Percentiles rank a stretch among this genome's conserved stretches.
Evolutionary conservation across 2,329 filamentous ascomycete species (phyloP).

Genomic region (Aspergillus sp.): DNA sequence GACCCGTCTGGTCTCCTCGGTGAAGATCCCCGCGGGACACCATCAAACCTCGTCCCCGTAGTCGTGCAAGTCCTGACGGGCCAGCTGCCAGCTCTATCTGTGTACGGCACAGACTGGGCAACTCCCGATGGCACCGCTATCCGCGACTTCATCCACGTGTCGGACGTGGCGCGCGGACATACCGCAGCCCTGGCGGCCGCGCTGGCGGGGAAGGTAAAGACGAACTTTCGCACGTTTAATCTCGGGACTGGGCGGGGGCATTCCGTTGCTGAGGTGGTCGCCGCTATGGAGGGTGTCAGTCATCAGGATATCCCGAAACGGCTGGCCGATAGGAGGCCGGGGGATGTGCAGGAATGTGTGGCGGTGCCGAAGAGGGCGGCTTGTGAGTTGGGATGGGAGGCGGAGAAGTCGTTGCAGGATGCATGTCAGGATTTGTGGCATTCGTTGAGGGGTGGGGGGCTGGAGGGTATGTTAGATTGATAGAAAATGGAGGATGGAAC

Average conservation of each 20-base stretch:
- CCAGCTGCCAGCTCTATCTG: conserved; percentile 51
- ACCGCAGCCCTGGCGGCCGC: conserved; percentile 56
- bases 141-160: conserved; percentile 68
- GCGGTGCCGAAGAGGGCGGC: conserved; percentile 38
- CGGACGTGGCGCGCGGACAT: conserved; percentile 63
- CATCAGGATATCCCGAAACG: conserved; percentile 27
- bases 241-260: conserved; percentile 39
- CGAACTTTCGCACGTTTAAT: conserved; percentile 44
- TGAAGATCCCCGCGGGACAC: conserved; percentile 63
- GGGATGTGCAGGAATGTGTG: conserved; percentile 40
- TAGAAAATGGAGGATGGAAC: neutral
- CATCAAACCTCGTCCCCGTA: conserved; percentile 66
- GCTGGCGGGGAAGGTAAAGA: conserved; percentile 28
- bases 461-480: neutral
- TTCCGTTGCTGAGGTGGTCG: conserved; percentile 38
- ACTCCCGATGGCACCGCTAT: conserved; percentile 66
- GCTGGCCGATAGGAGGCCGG: conserved; percentile 32
- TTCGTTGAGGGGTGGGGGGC: neutral
- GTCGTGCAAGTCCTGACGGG: conserved; percentile 63
- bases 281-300: conserved; percentile 36
- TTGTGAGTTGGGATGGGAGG: conserved; percentile 55
- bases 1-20: conserved; percentile 65
- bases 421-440: conserved; percentile 28
- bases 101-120: conserved; percentile 66
- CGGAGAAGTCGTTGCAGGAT: conserved; percentile 35